phyloP scores from a whole-genome alignment of 2,329 filamentous ascomycete genomes.

The Metarhizium sp. region DNA sequence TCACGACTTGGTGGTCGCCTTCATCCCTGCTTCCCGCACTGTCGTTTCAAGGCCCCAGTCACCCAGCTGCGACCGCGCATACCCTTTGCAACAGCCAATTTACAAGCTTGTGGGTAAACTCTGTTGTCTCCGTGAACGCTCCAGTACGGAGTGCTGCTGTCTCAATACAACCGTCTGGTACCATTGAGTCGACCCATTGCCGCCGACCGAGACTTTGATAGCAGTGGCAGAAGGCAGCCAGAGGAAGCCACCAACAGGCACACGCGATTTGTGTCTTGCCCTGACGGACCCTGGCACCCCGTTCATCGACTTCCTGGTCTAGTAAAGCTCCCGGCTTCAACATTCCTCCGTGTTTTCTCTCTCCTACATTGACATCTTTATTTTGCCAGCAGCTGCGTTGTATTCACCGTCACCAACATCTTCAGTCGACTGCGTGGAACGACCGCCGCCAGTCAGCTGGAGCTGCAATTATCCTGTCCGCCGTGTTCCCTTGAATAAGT shows the following conservation, averaged over 20 bases:
- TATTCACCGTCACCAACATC: background rate
- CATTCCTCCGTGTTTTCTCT: background rate
- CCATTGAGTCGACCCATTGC: background rate
- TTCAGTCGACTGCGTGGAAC: background rate
- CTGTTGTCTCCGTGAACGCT: background rate
- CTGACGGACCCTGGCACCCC: background rate
- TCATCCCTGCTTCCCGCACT: constrained; percentile 1
- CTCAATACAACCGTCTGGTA: no score
- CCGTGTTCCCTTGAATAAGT: background rate
- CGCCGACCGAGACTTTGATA: background rate
- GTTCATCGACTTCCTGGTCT: background rate
- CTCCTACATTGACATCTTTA: background rate
- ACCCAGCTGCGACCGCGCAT: background rate
- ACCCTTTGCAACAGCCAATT: background rate
- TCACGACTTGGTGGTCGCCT: background rate
- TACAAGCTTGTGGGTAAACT: background rate
- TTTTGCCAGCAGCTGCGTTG: background rate
- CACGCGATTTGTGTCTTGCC: background rate
- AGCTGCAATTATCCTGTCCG: background rate
- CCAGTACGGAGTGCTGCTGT: background rate
- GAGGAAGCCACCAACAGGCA: background rate
- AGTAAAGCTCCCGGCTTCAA: background rate
- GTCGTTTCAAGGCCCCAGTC: background rate
- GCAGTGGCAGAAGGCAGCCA: background rate
- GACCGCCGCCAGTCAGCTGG: background rate